phyloP scores from a whole-genome alignment of 345 rosid species.

The Tarenaya hassleriana region DNA sequence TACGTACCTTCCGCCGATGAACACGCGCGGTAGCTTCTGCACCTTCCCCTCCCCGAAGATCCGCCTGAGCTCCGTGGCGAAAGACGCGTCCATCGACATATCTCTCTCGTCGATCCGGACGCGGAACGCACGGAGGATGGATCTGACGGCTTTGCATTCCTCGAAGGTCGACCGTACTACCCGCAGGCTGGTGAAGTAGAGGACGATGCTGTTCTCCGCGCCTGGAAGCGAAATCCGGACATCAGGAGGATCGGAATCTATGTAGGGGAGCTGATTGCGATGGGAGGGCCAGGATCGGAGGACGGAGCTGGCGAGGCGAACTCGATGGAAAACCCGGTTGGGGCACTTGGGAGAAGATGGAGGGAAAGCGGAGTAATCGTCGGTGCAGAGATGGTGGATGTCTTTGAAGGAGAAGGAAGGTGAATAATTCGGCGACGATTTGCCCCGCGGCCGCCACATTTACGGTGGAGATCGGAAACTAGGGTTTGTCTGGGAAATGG shows the following conservation, averaged over 20 bases:
- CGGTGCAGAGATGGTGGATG: constrained; percentile 44
- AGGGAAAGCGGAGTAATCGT: constrained; percentile 32
- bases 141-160: constrained; percentile 54
- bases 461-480: constrained; percentile 29
- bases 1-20: constrained; percentile 71
- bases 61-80: constrained; percentile 43
- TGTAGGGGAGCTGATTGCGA: constrained; percentile 22
- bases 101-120: constrained; percentile 80
- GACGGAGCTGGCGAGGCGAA: constrained; percentile 41
- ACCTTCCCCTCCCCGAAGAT: constrained; percentile 21
- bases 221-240: constrained; percentile 36
- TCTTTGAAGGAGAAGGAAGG: constrained; percentile 68
- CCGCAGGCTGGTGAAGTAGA: constrained; percentile 77
- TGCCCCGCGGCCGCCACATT: constrained; percentile 90
- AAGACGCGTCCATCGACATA: constrained; percentile 72
- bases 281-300: constrained; percentile 40
- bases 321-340: constrained; percentile 54
- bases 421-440: constrained; percentile 45
- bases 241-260: constrained; percentile 20
- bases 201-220: constrained; percentile 53
- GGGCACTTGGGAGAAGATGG: constrained; percentile 20
- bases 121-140: constrained; percentile 59
- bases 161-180: constrained; percentile 79
- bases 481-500: constrained; percentile 22
- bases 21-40: constrained; percentile 56